phyloP scores from a whole-genome alignment of 305 asterid genomes.

The Vinca major region DNA sequence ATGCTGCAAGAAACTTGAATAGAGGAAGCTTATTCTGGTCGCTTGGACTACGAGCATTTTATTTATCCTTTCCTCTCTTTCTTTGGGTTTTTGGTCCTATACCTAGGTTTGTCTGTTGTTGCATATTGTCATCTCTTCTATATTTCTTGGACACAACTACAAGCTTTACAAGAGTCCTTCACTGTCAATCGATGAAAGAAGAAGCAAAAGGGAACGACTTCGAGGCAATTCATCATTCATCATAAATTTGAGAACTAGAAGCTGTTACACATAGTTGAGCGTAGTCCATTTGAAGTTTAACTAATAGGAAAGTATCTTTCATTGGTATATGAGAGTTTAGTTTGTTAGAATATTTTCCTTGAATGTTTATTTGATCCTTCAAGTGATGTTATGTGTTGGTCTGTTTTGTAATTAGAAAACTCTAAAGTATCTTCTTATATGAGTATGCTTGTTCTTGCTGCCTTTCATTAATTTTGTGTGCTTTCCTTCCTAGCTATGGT shows the following conservation, averaged over 20 bases:
- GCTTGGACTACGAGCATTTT: slow-evolving; percentile 65
- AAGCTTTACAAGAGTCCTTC: slow-evolving; percentile 42
- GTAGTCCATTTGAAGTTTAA: neutral
- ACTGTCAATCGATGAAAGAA: slow-evolving; percentile 30
- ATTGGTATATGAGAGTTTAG: neutral
- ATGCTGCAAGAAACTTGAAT: slow-evolving; percentile 53
- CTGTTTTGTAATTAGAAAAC: neutral
- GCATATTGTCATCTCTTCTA: slow-evolving; percentile 35
- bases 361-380: neutral
- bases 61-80: slow-evolving; percentile 71
- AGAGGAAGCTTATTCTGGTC: slow-evolving; percentile 76
- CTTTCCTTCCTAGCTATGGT: neutral
- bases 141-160: slow-evolving; percentile 70
- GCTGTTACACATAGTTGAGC: neutral
- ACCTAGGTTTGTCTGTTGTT: slow-evolving; percentile 63
- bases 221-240: slow-evolving; percentile 21
- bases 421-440: neutral
- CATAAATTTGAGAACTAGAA: neutral
- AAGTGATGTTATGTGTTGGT: neutral
- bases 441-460: neutral
- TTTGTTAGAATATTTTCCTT: neutral
- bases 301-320: neutral
- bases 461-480: neutral
- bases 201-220: slow-evolving; percentile 21
- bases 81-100: slow-evolving; percentile 76